Base-by-base conservation (phyloP, 768 basidiomycete species). In the Russula brevipes region DNA sequence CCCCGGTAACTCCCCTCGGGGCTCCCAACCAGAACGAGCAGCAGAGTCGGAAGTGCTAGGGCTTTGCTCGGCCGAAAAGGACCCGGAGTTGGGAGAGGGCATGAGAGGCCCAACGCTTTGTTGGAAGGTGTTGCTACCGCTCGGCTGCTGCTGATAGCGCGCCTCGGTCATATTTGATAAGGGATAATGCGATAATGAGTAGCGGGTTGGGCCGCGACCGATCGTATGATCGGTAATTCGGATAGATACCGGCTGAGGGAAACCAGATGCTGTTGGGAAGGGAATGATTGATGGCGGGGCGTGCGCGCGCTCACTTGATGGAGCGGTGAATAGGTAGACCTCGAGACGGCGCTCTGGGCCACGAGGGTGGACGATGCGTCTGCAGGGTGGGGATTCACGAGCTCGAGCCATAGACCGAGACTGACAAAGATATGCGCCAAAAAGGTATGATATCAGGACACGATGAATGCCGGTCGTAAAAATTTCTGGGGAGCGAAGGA, bases 31-130 rank as follows among this genome's bases (percentile, higher is more conserved):
- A 8, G 57, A 65, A 36, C 66, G 64, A 17, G 66, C 51, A 5
- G 54, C 65, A 46, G 66, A 66, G n/a, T 59, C 58, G 11, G 63
- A 63, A 0, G 66, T 66, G 24, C 57, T 59, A 4, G 66, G 66
- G 12, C 66, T 65, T 31, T 31, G 47, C 30, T 65, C 63, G 44
- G 17, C 24, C 47, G 63, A 64, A 46, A 60, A 60, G 8, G 59
- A 31, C 4, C 41, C 63, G 4, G 59, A 64, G 38, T 35, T 54
- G 30, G 63, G 63, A 42, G 63, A 64, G 2, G 46, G 63, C 14
- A 60, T 10, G 46, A 59, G 33, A 44, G 60, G 38, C 35, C 39
- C 12, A 39, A 44, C 42, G 42, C 58, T 55, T 24, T 59, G 63
- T 24, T 24, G 24, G 24, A 35, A n/a, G 58, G 36, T 64, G 63